These are phyloP conservation scores for Pyracantha coccinea DNA, from an alignment of 331 rosid genomes.

Conservation along the genomic window DNA sequence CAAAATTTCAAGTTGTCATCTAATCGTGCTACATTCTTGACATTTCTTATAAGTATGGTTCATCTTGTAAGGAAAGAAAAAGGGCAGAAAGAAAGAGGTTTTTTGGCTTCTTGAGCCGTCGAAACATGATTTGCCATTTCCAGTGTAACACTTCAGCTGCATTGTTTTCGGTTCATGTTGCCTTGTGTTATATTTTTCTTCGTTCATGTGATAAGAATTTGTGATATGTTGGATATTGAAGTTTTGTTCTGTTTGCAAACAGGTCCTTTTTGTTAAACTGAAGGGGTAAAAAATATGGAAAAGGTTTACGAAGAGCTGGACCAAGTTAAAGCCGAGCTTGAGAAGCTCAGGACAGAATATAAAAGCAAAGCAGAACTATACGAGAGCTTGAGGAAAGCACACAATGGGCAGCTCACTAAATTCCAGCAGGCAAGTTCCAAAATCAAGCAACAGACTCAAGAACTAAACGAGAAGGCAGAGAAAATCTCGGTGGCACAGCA, in stretches of 20 bases:
- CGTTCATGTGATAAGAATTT: neutral
- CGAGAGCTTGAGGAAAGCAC: constrained; percentile 54
- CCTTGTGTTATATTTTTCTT: neutral
- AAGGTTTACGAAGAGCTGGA: constrained; percentile 58
- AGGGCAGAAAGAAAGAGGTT: neutral
- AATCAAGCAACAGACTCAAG: constrained; percentile 51
- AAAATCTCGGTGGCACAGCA: constrained; percentile 23
- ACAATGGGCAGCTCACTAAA: constrained; percentile 36
- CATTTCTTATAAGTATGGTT: neutral
- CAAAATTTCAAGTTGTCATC: neutral
- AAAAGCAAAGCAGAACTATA: constrained; percentile 38
- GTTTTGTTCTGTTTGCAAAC: constrained; percentile 4
- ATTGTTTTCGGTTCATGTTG: neutral
- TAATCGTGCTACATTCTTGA: neutral
- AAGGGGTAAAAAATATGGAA: constrained; percentile 37
- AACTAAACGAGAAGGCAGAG: constrained; percentile 39
- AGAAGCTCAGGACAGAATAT: constrained; percentile 49
- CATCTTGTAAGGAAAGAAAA: neutral
- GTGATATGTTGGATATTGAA: neutral
- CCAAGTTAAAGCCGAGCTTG: constrained; percentile 61
- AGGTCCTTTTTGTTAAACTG: neutral
- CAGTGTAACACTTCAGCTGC: neutral
- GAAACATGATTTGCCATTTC: neutral
- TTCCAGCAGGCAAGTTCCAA: constrained; percentile 39
- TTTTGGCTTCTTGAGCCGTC: neutral